A percentile compares a stretch with the other conserved stretches of the same genome.
Evolutionary conservation across 768 basidiomycete genomes (phyloP).

Genomic region (Mrakia frigida): DNA sequence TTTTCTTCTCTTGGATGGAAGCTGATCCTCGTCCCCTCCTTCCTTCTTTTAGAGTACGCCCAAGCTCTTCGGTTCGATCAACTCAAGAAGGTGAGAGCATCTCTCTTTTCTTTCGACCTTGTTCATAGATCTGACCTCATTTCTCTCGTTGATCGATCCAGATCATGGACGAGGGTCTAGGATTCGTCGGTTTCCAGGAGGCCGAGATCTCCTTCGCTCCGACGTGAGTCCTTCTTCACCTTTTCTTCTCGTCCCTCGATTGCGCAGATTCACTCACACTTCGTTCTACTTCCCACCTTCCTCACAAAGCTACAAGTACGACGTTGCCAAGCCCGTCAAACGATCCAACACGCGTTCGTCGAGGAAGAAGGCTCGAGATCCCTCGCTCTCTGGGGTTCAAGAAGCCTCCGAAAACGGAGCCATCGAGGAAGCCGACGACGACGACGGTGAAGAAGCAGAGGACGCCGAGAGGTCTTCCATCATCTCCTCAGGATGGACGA

Average conservation of each 20-base stretch:
- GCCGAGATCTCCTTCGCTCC: conserved; percentile 29
- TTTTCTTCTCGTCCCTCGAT: not conserved
- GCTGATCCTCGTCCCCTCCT: not conserved
- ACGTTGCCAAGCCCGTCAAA: conserved; percentile 25
- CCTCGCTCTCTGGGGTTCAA: conserved; percentile 12
- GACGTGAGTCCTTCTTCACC: conserved; percentile 8
- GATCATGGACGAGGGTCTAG: conserved; percentile 26
- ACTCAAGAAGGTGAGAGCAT: conserved; percentile 9
- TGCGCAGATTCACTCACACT: not conserved
- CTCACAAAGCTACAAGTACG: conserved; percentile 32
- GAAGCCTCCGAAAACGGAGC: conserved; percentile 12
- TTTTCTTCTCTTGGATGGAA: no score
- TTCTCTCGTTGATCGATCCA: not conserved
- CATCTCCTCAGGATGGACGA: conserved; percentile 29
- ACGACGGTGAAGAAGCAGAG: conserved; percentile 8
- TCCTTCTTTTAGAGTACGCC: conserved; percentile 13
- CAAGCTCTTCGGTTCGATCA: conserved; percentile 32
- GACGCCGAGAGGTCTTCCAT: conserved; percentile 22
- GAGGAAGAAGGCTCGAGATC: conserved; percentile 10
- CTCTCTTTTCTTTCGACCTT: not conserved
- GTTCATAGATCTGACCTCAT: not conserved
- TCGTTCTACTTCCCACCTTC: no score
- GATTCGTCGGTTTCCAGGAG: conserved; percentile 31
- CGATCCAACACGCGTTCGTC: conserved; percentile 7
- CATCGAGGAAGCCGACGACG: conserved; percentile 23